Conservation (phyloP, 2,329 filamentous ascomycete genomes). For the Aspergillus sp. region DNA sequence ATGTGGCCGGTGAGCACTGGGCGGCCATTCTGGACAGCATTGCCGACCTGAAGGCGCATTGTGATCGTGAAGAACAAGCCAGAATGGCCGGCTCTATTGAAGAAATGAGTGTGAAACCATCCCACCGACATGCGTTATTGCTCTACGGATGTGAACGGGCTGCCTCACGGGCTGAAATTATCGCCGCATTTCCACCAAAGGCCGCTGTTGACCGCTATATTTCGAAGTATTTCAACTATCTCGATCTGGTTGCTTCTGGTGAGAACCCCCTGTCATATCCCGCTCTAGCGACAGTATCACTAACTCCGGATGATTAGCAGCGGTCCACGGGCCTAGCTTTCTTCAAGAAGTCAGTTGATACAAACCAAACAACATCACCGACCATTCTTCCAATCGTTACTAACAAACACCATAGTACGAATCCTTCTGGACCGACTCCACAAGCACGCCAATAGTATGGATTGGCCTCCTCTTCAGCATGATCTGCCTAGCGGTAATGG, state of each 20-base stretch:
- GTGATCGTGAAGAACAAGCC: constrained; percentile 23
- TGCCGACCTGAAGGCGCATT: constrained; percentile 27
- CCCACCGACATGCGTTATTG: constrained; percentile 8
- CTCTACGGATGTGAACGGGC: constrained; percentile 17
- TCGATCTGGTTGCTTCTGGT: constrained; percentile 24
- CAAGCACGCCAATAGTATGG: constrained; percentile 44
- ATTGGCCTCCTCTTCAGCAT: constrained; percentile 47
- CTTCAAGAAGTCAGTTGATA: constrained; percentile 30
- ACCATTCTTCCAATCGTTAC: constrained; percentile 1
- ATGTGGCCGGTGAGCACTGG: constrained; percentile 33
- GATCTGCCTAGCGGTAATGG: constrained; percentile 31
- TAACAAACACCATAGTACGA: constrained; percentile 36
- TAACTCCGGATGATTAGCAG: constrained; percentile 7
- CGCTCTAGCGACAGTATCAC: no score
- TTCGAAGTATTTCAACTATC: constrained; percentile 30
- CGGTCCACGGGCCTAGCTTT: constrained; percentile 32
- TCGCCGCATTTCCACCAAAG: constrained; percentile 26
- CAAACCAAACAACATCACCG: background rate
- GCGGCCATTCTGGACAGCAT: constrained; percentile 30
- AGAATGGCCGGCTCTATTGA: constrained; percentile 10
- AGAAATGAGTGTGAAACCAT: constrained; percentile 1
- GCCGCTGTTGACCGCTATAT: constrained; percentile 28
- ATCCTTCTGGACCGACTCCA: constrained; percentile 46
- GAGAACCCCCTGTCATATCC: background rate
- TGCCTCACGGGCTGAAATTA: constrained; percentile 21